phyloP scores from a whole-genome alignment of 345 rosid genomes.

The Rhizophora apiculata region DNA sequence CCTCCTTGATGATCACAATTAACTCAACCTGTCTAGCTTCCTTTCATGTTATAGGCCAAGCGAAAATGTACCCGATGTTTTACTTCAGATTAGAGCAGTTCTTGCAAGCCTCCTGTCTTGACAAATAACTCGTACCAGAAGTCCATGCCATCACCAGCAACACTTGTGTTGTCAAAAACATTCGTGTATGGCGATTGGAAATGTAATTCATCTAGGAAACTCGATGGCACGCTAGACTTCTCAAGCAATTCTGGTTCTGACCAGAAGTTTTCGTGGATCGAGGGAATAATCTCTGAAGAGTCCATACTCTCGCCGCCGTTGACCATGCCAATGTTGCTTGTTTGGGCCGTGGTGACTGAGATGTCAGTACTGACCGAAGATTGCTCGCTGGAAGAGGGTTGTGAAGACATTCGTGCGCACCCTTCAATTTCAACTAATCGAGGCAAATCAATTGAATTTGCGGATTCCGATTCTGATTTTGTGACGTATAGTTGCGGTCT shows the following conservation, averaged over 20 bases:
- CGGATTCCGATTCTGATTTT: conserved; percentile 14
- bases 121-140: conserved; percentile 68
- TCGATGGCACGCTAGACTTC: conserved; percentile 15
- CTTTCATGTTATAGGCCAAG: too few relatives aligned
- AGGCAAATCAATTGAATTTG: conserved; percentile 14
- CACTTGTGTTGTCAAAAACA: conserved; percentile 11
- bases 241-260: conserved; percentile 28
- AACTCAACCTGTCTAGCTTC: too few relatives aligned
- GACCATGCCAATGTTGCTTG: conserved; percentile 7
- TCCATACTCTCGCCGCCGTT: conserved; percentile 18
- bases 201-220: conserved; percentile 26
- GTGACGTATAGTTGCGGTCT: conserved; percentile 17
- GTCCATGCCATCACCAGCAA: conserved; percentile 39
- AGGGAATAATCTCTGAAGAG: conserved; percentile 36
- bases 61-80: neutral
- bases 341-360: conserved; percentile 21
- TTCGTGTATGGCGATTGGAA: conserved; percentile 23
- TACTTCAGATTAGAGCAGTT: conserved; percentile 15
- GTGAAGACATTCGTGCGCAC: conserved; percentile 35
- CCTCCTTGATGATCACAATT: too few relatives aligned
- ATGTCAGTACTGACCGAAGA: conserved; percentile 38
- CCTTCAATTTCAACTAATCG: neutral
- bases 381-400: conserved; percentile 45
- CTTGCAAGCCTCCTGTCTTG: conserved; percentile 39
- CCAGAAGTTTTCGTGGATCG: conserved; percentile 70